Evolutionary conservation across 1,284 basidiomycete species (phyloP), one percentile per base, ranked within the genome.

Genomic region (Malassezia nana): DNA sequence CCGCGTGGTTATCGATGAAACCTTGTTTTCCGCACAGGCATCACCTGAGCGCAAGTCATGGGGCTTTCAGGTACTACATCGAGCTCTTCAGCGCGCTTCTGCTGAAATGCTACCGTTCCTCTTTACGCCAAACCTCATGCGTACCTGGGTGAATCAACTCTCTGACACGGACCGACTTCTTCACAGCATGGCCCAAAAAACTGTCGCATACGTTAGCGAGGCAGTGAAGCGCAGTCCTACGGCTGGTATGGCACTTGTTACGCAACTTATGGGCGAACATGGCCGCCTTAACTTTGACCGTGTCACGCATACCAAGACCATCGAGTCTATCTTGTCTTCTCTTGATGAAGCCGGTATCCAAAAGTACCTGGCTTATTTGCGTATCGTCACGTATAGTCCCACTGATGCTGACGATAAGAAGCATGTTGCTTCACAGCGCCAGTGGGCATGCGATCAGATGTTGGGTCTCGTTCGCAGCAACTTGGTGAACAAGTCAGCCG

Each of bases 91-190:
- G 7, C 82, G 83, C 15, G 80, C 89, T 18, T 78, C 80, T 6
- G 76, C 81, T 16, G 75, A 80, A 22, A 83, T 83, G 47, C 79
- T 91, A 64, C 84, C 88, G 0, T 83, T 88, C 79, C 78, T 96
- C 16, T 94, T 96, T 76, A 92, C 89, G 10, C 85, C 85, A 65
- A 92, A 95, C 74, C 88, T 95, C 67, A 91, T 96, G 86, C 84
- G 89, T 39, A 85, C 85, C 33, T 92, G 90, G 87, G 91, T 94
- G 63, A 94, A 92, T 74, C 89, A 96, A 71, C 80, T 98, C 18
- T 85, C 87, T 0, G 85, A 86, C 51, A 80, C 81, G 50, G 89
- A 95, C 74, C 81, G 90, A 50, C 84, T 89, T 72, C 77, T 95
- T 29, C 88, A 95, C 78, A 89, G 87, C 75, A 84, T 85, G 22